Evolutionary conservation across 1,284 basidiomycete genomes (phyloP), one percentile per base, ranked within the genome.

Genomic region (Sporisorium scitamineum): DNA sequence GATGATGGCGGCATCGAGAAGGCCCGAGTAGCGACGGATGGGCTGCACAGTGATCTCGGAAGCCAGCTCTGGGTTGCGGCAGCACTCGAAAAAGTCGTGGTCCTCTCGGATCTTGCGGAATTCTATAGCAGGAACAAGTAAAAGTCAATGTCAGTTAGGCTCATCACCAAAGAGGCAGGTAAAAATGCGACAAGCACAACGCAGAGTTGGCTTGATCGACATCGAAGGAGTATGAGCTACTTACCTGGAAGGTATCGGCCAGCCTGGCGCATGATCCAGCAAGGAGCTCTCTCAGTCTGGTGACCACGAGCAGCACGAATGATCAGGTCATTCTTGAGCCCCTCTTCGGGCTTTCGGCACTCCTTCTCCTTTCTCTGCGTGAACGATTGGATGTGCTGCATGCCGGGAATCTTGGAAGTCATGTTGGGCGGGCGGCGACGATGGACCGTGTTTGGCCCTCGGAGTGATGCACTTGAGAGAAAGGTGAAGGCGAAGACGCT

Each of bases 191-290:
- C n/a, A n/a, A n/a, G n/a, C n/a, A n/a, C n/a, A n/a, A n/a, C n/a
- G n/a, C n/a, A n/a, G n/a, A n/a, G n/a, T n/a, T n/a, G n/a, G n/a
- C n/a, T n/a, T n/a, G n/a, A n/a, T 20, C 41, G 6, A 42, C n/a
- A 16, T 8, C 16, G 27, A 32, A 8, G 18, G 14, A 29, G n/a
- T 3, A 37, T 34, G 27, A 34, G 44, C 29, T 39, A 37, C 88
- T 86, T 82, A 94, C 94, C 95, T 86, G 95, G 95, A 55, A 97
- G 90, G 87, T 97, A 97, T 59, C 95, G 90, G 50, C 96, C 95
- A 22, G 97, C 97, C 86, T 99, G 96, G 34, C 97, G 90, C 96
- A 99, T 99, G 70, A 98, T 93, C 96, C 96, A 99, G 70, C 97
- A 94, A 14, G 96, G 96, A 3, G 96, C 94, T 64, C 94, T 90